Conservation (phyloP, 192 early-diverging fungal genomes). For the Coemansia asiatica region DNA sequence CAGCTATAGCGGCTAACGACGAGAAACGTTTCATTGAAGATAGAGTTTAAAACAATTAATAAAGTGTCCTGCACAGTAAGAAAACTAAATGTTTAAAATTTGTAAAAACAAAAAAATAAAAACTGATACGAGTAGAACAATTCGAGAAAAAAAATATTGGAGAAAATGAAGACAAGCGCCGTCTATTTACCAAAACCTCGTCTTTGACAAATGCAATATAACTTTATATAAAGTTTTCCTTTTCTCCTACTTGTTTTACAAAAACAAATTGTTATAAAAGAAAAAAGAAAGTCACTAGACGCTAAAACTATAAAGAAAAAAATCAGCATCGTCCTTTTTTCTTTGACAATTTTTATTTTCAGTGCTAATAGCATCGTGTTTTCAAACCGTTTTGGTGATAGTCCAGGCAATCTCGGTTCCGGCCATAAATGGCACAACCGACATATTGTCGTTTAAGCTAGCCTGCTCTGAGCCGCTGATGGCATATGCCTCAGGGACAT, state of each 20-base stretch:
- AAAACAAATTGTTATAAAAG: too few species aligned
- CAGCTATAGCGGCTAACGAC: not conserved
- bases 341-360: not conserved
- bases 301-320: not conserved
- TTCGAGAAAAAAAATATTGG: not conserved
- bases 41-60: not conserved
- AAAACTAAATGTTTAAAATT: not conserved
- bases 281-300: not conserved
- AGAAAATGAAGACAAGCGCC: not conserved
- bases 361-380: not conserved
- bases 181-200: too few species aligned
- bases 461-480: slow-evolving; percentile 4
- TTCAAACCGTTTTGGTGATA: slow-evolving; percentile 31
- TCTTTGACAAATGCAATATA: too few species aligned
- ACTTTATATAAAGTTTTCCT: too few species aligned
- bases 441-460: slow-evolving; percentile 14
- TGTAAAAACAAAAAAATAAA: slow-evolving; percentile 1
- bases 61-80: slow-evolving; percentile 22
- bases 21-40: slow-evolving; percentile 7
- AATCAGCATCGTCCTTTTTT: not conserved
- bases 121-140: not conserved
- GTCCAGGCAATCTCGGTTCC: slow-evolving; percentile 67
- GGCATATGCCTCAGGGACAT: slow-evolving; percentile 28
- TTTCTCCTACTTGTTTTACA: not conserved
- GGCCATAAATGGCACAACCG: slow-evolving; percentile 86